Conservation (phyloP, 768 basidiomycete genomes). For the Leucocoprinus sp. region DNA sequence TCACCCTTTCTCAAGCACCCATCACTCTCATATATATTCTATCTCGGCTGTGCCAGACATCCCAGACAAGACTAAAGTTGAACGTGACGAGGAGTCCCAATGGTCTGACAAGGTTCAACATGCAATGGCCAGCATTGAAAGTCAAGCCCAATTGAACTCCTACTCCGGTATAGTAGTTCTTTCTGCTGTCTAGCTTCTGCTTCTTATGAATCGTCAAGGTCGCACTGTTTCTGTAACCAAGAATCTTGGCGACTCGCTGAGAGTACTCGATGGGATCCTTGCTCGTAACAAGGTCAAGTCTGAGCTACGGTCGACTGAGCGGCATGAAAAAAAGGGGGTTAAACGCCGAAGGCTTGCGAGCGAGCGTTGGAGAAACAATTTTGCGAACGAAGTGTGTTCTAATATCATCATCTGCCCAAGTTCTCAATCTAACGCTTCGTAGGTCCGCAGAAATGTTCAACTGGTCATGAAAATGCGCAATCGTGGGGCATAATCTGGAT, state of each 20-base stretch:
- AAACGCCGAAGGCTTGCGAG: conserved; percentile 70
- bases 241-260: conserved; percentile 40
- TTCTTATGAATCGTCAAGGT: conserved; percentile 31
- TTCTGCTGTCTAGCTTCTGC: conserved; percentile 5
- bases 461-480: conserved; percentile 72
- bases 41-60: background rate
- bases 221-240: conserved; percentile 47
- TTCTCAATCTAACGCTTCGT: conserved; percentile 3
- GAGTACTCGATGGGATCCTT: conserved; percentile 42
- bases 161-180: conserved; percentile 43
- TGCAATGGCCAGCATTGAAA: conserved; percentile 16
- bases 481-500: conserved; percentile 48
- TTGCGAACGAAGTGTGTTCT: conserved; percentile 63
- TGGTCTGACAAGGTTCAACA: conserved; percentile 31
- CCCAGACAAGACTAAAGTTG: background rate
- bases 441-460: conserved; percentile 82
- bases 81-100: conserved; percentile 24
- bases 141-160: conserved; percentile 33
- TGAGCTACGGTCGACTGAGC: conserved; percentile 39
- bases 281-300: conserved; percentile 44
- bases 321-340: conserved; percentile 80
- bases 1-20: background rate
- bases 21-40: background rate
- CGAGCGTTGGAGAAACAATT: conserved; percentile 71
- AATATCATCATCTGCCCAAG: background rate